Evolutionary conservation across 2,329 filamentous ascomycete species (phyloP).

Genomic region (Xenoacremonium recifei): DNA sequence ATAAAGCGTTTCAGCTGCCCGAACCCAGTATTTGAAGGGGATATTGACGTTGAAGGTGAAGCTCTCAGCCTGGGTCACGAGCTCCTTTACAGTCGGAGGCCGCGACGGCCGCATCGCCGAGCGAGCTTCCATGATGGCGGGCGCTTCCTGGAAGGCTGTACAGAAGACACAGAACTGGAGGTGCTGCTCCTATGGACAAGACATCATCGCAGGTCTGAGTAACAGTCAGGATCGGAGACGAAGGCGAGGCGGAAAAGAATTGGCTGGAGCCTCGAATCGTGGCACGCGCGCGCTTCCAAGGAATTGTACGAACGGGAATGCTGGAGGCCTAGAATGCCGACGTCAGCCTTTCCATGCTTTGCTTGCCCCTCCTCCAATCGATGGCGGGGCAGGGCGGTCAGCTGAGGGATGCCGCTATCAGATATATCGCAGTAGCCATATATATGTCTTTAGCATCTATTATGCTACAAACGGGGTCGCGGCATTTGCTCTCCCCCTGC

Average conservation of each 20-base stretch:
- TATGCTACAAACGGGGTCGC: background rate
- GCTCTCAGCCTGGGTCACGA: constrained; percentile 70
- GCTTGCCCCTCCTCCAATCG: constrained; percentile 22
- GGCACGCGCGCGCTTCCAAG: too few species aligned
- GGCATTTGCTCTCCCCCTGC: constrained; percentile 7
- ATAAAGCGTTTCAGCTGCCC: constrained; percentile 74
- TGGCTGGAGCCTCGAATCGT: too few species aligned
- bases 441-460: background rate
- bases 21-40: constrained; percentile 76
- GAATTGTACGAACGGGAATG: too few species aligned
- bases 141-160: too few species aligned
- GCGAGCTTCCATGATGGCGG: constrained; percentile 29
- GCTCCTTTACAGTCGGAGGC: constrained; percentile 72
- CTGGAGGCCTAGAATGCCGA: constrained; percentile 19
- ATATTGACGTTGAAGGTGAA: constrained; percentile 81
- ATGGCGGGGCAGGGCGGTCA: constrained; percentile 15
- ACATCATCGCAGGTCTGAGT: too few species aligned
- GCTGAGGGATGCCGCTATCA: constrained; percentile 4
- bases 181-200: too few species aligned
- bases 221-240: too few species aligned
- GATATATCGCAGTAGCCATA: background rate
- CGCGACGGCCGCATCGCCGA: constrained; percentile 36
- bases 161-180: constrained; percentile 1
- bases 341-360: too few species aligned
- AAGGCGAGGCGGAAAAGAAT: too few species aligned